These are phyloP conservation scores for Eimeria praecox DNA, from an alignment of 169 alveolate genomes.

Conservation along the genomic window DNA sequence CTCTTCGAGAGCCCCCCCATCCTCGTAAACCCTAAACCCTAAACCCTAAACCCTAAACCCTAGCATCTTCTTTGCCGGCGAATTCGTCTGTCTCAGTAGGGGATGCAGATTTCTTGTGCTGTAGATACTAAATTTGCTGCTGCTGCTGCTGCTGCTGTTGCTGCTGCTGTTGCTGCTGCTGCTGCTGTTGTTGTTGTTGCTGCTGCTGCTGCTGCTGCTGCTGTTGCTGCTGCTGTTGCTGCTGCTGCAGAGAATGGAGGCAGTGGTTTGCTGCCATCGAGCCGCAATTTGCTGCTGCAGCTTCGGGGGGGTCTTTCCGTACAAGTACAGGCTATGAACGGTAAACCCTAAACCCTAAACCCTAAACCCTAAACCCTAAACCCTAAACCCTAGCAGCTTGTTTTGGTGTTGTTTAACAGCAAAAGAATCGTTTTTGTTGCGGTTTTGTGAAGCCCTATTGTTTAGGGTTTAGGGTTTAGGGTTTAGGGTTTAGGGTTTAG, in stretches of 20 bases:
- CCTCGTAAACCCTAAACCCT: slow-evolving; percentile 25
- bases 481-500: slow-evolving; percentile 29
- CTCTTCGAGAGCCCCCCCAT: background rate
- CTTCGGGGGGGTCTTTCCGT: slow-evolving; percentile 22
- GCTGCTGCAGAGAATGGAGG: slow-evolving; percentile 18
- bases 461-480: background rate
- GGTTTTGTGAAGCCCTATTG: background rate
- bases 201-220: slow-evolving; percentile 35
- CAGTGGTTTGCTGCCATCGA: background rate
- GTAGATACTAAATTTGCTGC: background rate
- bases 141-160: slow-evolving; percentile 25
- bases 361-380: slow-evolving; percentile 23
- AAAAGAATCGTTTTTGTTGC: too few relatives aligned
- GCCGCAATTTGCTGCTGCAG: slow-evolving; percentile 40
- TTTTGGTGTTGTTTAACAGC: too few relatives aligned
- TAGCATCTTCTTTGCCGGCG: background rate
- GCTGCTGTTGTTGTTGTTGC: slow-evolving; percentile 13
- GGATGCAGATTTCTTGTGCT: background rate
- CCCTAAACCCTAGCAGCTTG: background rate
- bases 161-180: slow-evolving; percentile 36
- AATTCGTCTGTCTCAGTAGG: background rate
- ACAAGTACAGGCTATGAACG: slow-evolving; percentile 35
- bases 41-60: slow-evolving; percentile 10
- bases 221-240: slow-evolving; percentile 16
- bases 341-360: slow-evolving; percentile 18